Evolutionary conservation across 257 asterid species (phyloP), one percentile per base, ranked within the genome.

Genomic region (Knoxia roxburghii): DNA sequence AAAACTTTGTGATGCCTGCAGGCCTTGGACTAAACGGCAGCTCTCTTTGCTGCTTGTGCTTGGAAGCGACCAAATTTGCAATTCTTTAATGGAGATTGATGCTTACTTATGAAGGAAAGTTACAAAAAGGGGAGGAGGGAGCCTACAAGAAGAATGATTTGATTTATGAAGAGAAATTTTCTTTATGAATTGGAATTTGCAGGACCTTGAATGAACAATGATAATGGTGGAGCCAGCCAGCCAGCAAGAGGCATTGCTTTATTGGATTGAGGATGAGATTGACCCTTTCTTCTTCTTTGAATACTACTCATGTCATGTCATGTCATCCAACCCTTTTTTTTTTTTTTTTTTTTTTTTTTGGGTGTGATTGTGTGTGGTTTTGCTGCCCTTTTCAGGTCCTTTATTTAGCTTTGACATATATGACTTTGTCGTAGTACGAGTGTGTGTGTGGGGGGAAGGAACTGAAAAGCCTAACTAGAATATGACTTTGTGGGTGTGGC

Each of bases 81-180:
- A n/a, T 67, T 73, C 63, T 78, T 56, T 75, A 67, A 75, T 62
- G 69, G 50, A 67, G 81, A 67, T 40, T 61, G 81, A 80, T 75
- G 83, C 95, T 85, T 85, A 65, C 72, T 23, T 48, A 67, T 67
- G 70, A 84, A 85, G 88, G 73, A 33, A 82, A 73, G 68, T 66
- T 78, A 63, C 70, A 54, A 53, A 62, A 54, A n/a, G 13, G 20
- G 37, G 12, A 54, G 26, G 13, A 17, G 37, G 12, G 60, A 70
- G 49, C 24, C 68, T 18, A 68, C 67, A 37, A 71, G 59, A 43
- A 67, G 59, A 43, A 67, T 72, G 69, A 64, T 51, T 73, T 69
- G n/a, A n/a, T n/a, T 9, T 37, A 37, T 3, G 80, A 57, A 76
- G 67, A 37, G 77, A 56, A 69, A 29, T 32, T 41, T 27, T 20